A percentile compares a stretch with the other conserved stretches of the same genome.
Conservation (phyloP, 805 yeast genomes). For the Candida boleticola region DNA sequence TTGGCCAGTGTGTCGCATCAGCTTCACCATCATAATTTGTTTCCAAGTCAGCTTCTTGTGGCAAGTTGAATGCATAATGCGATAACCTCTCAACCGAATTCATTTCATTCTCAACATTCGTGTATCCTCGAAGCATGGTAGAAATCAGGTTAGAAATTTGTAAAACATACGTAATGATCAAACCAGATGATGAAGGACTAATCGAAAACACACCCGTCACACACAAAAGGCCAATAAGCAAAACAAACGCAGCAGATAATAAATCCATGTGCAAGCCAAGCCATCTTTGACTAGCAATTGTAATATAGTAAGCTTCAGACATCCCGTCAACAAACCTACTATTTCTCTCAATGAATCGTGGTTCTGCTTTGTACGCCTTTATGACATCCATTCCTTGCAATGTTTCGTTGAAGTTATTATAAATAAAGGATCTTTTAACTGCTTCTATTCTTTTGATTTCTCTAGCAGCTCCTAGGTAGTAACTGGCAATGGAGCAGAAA, state of each 20-base stretch:
- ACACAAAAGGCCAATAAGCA: constrained; percentile 43
- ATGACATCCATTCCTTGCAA: constrained; percentile 64
- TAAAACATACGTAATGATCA: constrained; percentile 59
- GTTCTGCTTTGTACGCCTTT: constrained; percentile 50
- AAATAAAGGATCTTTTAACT: constrained; percentile 63
- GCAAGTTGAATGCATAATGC: constrained; percentile 47
- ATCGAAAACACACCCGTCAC: constrained; percentile 17
- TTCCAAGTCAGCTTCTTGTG: constrained; percentile 57
- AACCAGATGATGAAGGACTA: constrained; percentile 58
- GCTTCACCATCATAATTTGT: constrained; percentile 34
- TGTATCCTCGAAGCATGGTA: constrained; percentile 40
- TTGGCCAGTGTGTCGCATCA: constrained; percentile 31
- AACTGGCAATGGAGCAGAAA: constrained; percentile 44
- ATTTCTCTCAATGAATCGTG: constrained; percentile 47
- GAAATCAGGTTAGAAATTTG: constrained; percentile 52
- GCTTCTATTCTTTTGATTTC: constrained; percentile 77
- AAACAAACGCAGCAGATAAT: constrained; percentile 47
- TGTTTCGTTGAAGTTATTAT: constrained; percentile 67
- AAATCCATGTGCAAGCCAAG: constrained; percentile 57
- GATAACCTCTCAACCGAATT: constrained; percentile 48
- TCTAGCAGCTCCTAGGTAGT: constrained; percentile 67
- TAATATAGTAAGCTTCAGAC: constrained; percentile 65
- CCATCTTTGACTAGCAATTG: constrained; percentile 72
- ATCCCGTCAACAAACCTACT: constrained; percentile 48
- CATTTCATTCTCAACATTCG: constrained; percentile 50